These are phyloP conservation scores for Pisolithus orientalis DNA, from an alignment of 768 basidiomycete genomes.

Conservation along the genomic window DNA sequence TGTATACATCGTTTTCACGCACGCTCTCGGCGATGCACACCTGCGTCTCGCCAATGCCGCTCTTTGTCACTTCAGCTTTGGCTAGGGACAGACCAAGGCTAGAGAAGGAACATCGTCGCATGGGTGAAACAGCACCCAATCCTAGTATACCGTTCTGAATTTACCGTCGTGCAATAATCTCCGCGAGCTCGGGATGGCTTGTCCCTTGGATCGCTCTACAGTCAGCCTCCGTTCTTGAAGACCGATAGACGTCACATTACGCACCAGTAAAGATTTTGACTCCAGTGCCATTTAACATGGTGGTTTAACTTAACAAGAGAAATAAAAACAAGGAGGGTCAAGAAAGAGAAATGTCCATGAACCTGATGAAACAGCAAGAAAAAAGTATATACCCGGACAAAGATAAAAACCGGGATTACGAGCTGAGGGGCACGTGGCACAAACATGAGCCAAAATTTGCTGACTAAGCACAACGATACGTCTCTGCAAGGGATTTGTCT, in stretches of 20 bases:
- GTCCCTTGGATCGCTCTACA: conserved; percentile 50
- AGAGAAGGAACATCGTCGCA: conserved; percentile 23
- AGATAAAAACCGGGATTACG: neutral
- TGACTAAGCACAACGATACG: no score
- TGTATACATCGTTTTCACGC: conserved; percentile 97
- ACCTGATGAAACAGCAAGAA: conserved; percentile 1
- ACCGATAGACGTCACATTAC: conserved; percentile 14
- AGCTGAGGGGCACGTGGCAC: conserved; percentile 3
- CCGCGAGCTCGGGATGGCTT: conserved; percentile 91
- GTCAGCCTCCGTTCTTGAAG: neutral
- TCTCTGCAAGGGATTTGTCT: no score
- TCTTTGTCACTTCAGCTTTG: conserved; percentile 81
- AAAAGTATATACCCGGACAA: neutral
- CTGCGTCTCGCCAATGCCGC: conserved; percentile 86
- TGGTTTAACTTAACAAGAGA: conserved; percentile 8
- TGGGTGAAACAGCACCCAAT: conserved; percentile 4
- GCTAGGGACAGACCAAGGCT: conserved; percentile 89
- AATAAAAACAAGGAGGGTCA: conserved; percentile 3
- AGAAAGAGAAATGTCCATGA: conserved; percentile 8
- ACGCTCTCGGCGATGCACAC: conserved; percentile 93
- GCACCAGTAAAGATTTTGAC: conserved; percentile 56
- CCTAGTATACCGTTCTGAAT: conserved; percentile 4
- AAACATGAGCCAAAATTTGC: neutral
- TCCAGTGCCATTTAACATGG: conserved; percentile 51
- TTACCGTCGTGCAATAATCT: conserved; percentile 89